Evolutionary conservation across 352 stramenopile genomes (phyloP).

Genomic region (Phytopythium mirpurense): DNA sequence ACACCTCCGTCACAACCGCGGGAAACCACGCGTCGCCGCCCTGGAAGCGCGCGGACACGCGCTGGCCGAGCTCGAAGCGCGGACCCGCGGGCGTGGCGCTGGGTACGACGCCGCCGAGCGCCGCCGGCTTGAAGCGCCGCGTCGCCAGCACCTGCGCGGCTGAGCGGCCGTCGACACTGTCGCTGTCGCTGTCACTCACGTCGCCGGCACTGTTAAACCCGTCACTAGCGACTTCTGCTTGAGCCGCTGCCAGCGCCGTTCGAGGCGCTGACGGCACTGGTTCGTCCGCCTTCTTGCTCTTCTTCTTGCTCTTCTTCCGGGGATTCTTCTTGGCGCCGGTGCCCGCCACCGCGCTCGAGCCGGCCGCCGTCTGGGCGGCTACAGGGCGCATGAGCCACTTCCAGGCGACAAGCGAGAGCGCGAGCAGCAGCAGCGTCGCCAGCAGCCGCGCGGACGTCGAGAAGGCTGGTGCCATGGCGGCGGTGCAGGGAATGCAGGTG

Average conservation of each 20-base stretch:
- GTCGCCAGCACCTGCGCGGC: conserved; percentile 58
- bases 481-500: too few species aligned
- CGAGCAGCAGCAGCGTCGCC: conserved; percentile 36
- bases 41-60: conserved; percentile 60
- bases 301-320: conserved; percentile 48
- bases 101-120: conserved; percentile 28
- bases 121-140: conserved; percentile 58
- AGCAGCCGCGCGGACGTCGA: conserved; percentile 20
- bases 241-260: too few species aligned
- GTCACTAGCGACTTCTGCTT: not conserved
- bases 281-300: conserved; percentile 8
- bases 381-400: conserved; percentile 20
- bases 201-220: conserved; percentile 17
- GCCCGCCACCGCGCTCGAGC: not conserved
- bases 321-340: conserved; percentile 27
- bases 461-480: conserved; percentile 2
- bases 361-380: not conserved
- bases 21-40: conserved; percentile 57
- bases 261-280: not conserved
- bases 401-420: conserved; percentile 32
- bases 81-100: conserved; percentile 13
- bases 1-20: conserved; percentile 53
- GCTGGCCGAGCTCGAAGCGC: conserved; percentile 32
- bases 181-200: conserved; percentile 28
- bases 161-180: conserved; percentile 50